Evolutionary conservation across 257 asterid species (phyloP).

Genomic region (Solanum clarkiae): DNA sequence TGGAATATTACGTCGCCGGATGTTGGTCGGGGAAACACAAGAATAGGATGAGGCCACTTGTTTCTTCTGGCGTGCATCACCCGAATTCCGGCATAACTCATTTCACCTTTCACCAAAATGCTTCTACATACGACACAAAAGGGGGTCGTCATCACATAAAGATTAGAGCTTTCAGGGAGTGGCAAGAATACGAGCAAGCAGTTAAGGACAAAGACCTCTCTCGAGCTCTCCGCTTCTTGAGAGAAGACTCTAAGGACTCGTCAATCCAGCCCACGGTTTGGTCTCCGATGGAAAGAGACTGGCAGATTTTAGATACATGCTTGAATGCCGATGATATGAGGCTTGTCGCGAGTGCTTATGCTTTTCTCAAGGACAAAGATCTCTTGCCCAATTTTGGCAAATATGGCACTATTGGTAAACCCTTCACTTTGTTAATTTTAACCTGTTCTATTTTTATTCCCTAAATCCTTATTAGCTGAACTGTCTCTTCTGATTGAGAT

Average conservation of each 20-base stretch:
- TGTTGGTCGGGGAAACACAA: not conserved
- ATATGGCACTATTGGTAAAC: constrained; percentile 57
- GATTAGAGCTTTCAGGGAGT: constrained; percentile 50
- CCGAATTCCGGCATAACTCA: not conserved
- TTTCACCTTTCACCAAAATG: not conserved
- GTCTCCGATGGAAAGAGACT: constrained; percentile 35
- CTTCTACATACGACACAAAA: not conserved
- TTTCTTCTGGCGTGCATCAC: not conserved
- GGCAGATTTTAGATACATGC: constrained; percentile 82
- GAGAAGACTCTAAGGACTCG: constrained; percentile 16
- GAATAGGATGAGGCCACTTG: not conserved
- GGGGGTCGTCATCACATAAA: not conserved
- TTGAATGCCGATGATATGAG: constrained; percentile 93
- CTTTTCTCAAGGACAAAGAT: constrained; percentile 55
- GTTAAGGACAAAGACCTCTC: constrained; percentile 81
- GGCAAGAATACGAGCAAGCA: constrained; percentile 91
- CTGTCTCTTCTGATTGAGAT: not conserved
- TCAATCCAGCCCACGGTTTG: constrained; percentile 15
- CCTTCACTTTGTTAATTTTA: no score
- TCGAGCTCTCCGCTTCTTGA: constrained; percentile 72
- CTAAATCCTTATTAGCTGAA: not conserved
- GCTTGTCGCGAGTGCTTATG: constrained; percentile 73
- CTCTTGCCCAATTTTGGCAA: constrained; percentile 62
- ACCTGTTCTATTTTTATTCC: not conserved
- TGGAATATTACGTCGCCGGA: not conserved